Evolutionary conservation across 1,284 basidiomycete species (phyloP).

Genomic region (Ustilago crameri): DNA sequence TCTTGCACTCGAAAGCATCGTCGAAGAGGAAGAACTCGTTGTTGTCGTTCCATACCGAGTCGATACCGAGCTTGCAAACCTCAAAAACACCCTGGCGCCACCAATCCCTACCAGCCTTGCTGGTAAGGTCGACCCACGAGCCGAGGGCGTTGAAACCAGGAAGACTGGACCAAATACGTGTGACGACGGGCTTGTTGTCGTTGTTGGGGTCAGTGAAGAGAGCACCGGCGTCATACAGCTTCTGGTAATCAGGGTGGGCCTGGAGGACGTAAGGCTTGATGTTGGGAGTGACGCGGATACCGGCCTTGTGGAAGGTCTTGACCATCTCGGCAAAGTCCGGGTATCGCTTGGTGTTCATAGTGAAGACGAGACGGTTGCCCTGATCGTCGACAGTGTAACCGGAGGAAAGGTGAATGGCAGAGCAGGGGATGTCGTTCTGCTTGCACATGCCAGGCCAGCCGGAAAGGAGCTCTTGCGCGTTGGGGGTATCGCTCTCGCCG

Average conservation of each 20-base stretch:
- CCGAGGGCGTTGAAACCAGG: slow-evolving; percentile 69
- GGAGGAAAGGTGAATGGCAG: slow-evolving; percentile 65
- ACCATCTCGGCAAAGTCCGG: slow-evolving; percentile 70
- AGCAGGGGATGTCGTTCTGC: slow-evolving; percentile 69
- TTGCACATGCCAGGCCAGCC: slow-evolving; percentile 69
- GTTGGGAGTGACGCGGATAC: slow-evolving; percentile 70
- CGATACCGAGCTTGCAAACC: slow-evolving; percentile 69
- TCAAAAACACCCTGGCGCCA: slow-evolving; percentile 69
- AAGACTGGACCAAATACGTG: slow-evolving; percentile 69
- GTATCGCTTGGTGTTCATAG: slow-evolving; percentile 69
- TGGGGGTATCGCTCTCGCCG: slow-evolving; percentile 69
- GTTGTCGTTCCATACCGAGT: slow-evolving; percentile 71
- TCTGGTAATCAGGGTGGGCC: slow-evolving; percentile 67
- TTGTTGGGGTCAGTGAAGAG: slow-evolving; percentile 68
- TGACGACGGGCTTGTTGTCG: slow-evolving; percentile 65
- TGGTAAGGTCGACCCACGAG: slow-evolving; percentile 70
- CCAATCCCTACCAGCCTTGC: slow-evolving; percentile 68
- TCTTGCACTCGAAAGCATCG: slow-evolving; percentile 66
- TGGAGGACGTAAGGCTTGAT: slow-evolving; percentile 68
- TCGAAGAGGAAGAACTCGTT: slow-evolving; percentile 70
- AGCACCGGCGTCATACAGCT: slow-evolving; percentile 65
- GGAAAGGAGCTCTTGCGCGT: slow-evolving; percentile 69
- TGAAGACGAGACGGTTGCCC: slow-evolving; percentile 70
- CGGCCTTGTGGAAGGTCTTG: slow-evolving; percentile 68
- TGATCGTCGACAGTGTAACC: slow-evolving; percentile 69